Percentiles rank a stretch among this genome's conserved stretches.
phyloP scores from a whole-genome alignment of 768 basidiomycete genomes.

The Pulveroboletus sp. region DNA sequence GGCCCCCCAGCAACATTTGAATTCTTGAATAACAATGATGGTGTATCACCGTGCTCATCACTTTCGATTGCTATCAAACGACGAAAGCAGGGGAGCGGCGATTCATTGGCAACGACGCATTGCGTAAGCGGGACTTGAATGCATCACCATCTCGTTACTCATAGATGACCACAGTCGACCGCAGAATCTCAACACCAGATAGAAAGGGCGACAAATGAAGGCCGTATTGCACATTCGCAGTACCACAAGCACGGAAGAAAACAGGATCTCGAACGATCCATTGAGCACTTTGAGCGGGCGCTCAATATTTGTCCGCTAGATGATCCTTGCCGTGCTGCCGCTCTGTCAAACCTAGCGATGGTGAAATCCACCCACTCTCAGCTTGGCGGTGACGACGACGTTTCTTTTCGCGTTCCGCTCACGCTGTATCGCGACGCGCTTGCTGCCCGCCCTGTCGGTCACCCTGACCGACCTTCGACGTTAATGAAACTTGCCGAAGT shows the following conservation, averaged over 20 bases:
- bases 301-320: too few relatives aligned
- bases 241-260: neutral
- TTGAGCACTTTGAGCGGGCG: neutral
- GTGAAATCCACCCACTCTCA: neutral
- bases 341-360: neutral
- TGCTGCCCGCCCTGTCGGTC: neutral
- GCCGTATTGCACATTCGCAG: neutral
- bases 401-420: too few relatives aligned
- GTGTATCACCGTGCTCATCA: neutral
- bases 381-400: too few relatives aligned
- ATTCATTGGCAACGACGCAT: neutral
- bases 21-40: too few relatives aligned
- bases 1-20: too few relatives aligned
- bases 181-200: neutral
- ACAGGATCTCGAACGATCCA: neutral
- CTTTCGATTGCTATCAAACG: neutral
- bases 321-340: constrained; percentile 1
- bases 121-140: neutral
- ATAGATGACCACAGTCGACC: neutral
- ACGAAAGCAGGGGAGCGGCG: neutral
- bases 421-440: neutral
- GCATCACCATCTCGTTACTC: neutral
- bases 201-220: neutral
- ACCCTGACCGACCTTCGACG: neutral
- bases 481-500: neutral